phyloP scores from a whole-genome alignment of 2,329 filamentous ascomycete species.

The Graphilbum fragrans region DNA sequence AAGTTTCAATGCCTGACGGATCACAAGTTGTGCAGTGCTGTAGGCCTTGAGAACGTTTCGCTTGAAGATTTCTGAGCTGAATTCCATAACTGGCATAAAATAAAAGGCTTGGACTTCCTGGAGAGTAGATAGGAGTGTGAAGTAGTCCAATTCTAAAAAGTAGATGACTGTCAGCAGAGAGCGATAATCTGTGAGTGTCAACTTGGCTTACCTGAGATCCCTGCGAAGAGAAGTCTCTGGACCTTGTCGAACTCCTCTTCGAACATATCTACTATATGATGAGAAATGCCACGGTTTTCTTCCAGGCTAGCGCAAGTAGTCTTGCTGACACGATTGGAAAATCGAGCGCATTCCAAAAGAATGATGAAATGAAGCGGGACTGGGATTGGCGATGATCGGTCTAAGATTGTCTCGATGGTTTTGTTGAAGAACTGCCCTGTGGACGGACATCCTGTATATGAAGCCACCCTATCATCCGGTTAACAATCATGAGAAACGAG shows the following conservation, averaged over 20 bases:
- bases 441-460: slow-evolving; percentile 31
- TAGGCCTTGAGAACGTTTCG: slow-evolving; percentile 33
- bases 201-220: slow-evolving; percentile 28
- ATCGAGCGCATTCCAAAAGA: slow-evolving; percentile 37
- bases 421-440: slow-evolving; percentile 33
- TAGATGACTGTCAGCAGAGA: slow-evolving; percentile 9
- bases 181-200: background rate
- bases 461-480: slow-evolving; percentile 17
- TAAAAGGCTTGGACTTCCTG: slow-evolving; percentile 43
- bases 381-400: slow-evolving; percentile 22
- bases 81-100: slow-evolving; percentile 30
- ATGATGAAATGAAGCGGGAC: slow-evolving; percentile 31
- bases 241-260: slow-evolving; percentile 41
- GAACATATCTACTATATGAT: slow-evolving; percentile 32
- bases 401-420: slow-evolving; percentile 32
- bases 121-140: slow-evolving; percentile 34
- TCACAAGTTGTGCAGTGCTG: slow-evolving; percentile 32
- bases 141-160: slow-evolving; percentile 30
- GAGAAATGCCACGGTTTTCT: slow-evolving; percentile 31
- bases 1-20: slow-evolving; percentile 29
- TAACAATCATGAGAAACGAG: too few relatives aligned
- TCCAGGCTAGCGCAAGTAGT: slow-evolving; percentile 35
- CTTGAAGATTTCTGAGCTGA: slow-evolving; percentile 24
- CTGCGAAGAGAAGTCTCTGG: slow-evolving; percentile 29
- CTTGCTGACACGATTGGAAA: slow-evolving; percentile 34